Conservation (phyloP, 257 asterid species). For the Nicotiana noctiflora region DNA sequence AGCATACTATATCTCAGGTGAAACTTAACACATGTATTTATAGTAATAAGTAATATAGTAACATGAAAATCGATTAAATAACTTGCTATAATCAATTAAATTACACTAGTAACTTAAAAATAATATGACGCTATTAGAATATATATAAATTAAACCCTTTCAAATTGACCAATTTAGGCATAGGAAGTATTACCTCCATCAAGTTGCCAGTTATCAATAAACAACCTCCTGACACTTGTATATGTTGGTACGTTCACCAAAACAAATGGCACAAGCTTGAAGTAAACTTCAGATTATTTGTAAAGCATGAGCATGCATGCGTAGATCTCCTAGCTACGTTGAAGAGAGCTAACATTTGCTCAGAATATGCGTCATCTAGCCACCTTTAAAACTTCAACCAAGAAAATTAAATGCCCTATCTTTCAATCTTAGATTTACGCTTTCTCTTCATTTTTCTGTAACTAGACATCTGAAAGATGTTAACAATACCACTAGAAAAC, state of each 20-base stretch:
- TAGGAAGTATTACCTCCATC: background rate
- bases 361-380: background rate
- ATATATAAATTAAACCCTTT: background rate
- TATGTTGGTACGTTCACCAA: background rate
- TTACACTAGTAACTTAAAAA: background rate
- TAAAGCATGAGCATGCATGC: background rate
- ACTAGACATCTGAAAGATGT: background rate
- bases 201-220: background rate
- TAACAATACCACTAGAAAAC: background rate
- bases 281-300: background rate
- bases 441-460: background rate
- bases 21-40: too few species aligned
- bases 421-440: background rate
- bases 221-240: background rate
- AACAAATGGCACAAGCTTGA: background rate
- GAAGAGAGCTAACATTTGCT: background rate
- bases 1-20: too few species aligned
- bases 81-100: background rate
- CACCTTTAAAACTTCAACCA: background rate
- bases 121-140: too few species aligned
- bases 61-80: background rate
- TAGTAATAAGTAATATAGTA: too few species aligned
- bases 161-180: background rate
- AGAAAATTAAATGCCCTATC: background rate
- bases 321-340: background rate